Evolutionary conservation across 257 asterid genomes (phyloP).

Genomic region (Solanum phureja): DNA sequence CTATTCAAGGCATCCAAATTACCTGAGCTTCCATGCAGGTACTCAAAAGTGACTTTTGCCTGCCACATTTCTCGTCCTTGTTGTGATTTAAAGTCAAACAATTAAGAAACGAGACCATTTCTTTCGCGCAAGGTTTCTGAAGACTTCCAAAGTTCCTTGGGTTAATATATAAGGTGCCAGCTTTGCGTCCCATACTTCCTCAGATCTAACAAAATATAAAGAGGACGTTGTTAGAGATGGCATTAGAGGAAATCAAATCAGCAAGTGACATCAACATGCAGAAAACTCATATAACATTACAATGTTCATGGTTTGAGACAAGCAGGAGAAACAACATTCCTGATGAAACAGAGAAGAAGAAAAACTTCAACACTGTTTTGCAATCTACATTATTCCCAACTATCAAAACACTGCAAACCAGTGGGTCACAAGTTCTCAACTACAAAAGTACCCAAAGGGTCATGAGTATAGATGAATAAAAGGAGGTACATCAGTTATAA

Average conservation of each 20-base stretch:
- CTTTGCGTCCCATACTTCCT: constrained; percentile 78
- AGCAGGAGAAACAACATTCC: background rate
- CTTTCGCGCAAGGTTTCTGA: constrained; percentile 86
- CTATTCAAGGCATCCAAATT: background rate
- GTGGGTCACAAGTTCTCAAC: background rate
- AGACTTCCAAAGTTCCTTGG: constrained; percentile 75
- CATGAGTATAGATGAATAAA: background rate
- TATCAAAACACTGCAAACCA: background rate
- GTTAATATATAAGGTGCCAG: constrained; percentile 48
- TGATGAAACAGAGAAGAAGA: background rate
- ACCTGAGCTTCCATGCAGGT: constrained; percentile 90
- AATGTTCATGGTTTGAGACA: background rate
- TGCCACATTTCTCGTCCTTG: constrained; percentile 50
- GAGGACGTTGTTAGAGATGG: background rate
- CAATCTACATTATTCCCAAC: background rate
- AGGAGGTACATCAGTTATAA: background rate
- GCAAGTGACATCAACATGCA: background rate
- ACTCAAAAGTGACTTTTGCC: constrained; percentile 60
- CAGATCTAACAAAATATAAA: background rate
- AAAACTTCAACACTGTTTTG: background rate
- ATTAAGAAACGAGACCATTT: constrained; percentile 63
- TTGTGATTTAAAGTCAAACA: constrained; percentile 75
- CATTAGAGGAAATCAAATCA: background rate
- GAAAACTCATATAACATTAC: background rate
- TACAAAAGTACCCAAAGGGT: background rate